phyloP scores from a whole-genome alignment of 306 rosid genomes.

The Inga leiocalycina region DNA sequence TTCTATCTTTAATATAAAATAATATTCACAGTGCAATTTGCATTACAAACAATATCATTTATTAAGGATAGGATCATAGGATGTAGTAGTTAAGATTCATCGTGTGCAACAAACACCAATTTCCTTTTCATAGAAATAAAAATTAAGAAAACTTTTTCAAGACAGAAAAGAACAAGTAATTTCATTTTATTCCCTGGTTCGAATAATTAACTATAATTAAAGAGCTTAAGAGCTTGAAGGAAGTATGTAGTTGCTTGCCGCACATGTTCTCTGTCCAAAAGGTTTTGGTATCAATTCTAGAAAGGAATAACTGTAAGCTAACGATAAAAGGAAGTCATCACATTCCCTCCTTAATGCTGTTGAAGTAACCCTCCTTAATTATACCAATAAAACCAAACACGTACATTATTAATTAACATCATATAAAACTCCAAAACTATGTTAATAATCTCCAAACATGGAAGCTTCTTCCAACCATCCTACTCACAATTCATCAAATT shows the following conservation, averaged over 20 bases:
- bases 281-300: slow-evolving; percentile 9
- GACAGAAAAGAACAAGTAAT: background rate
- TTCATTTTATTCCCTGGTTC: background rate
- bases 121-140: too few species aligned
- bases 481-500: background rate
- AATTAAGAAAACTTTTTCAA: too few species aligned
- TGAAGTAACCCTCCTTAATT: slow-evolving; percentile 14
- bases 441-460: background rate
- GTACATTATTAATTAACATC: background rate
- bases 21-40: too few species aligned
- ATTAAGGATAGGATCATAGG: too few species aligned
- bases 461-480: background rate
- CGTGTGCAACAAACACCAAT: too few species aligned
- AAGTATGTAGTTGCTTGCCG: slow-evolving; percentile 17
- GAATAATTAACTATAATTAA: background rate
- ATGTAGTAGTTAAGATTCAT: too few species aligned
- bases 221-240: background rate
- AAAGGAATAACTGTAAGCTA: slow-evolving; percentile 9
- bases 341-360: slow-evolving; percentile 32
- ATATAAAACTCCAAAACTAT: background rate
- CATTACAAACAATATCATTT: too few species aligned
- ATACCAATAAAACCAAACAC: background rate
- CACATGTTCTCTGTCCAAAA: slow-evolving; percentile 18
- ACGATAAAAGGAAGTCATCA: slow-evolving; percentile 46
- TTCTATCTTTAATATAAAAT: too few species aligned